A percentile compares a stretch with the other conserved stretches of the same genome.
phyloP scores from a whole-genome alignment of 345 rosid species.

The Citrus hindsii region DNA sequence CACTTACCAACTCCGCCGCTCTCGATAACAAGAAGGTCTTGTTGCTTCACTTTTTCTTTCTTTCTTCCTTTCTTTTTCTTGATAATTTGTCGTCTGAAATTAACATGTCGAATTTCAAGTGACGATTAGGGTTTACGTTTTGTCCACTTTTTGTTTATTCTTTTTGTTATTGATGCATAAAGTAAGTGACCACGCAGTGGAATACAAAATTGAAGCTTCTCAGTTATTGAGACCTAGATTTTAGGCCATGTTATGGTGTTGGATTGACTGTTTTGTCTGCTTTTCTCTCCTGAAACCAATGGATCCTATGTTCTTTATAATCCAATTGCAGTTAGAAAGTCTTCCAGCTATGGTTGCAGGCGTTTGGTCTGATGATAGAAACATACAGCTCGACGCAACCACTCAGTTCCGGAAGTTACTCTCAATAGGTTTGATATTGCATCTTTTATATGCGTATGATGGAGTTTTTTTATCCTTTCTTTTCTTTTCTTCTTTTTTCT shows the following conservation, averaged over 20 bases:
- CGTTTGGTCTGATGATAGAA: conserved; percentile 61
- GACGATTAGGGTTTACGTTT: conserved; percentile 10
- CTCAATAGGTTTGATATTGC: conserved; percentile 47
- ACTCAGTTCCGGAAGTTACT: conserved; percentile 68
- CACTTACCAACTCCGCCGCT: conserved; percentile 28
- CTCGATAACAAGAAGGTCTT: conserved; percentile 42
- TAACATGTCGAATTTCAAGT: conserved; percentile 8
- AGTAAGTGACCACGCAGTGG: background rate
- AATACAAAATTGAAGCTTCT: background rate
- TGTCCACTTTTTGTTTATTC: background rate
- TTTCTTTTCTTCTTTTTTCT: background rate
- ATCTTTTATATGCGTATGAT: background rate
- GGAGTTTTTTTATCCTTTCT: background rate
- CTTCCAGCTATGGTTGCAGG: conserved; percentile 59
- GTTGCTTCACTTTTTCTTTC: background rate
- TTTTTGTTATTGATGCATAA: background rate
- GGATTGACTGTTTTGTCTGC: background rate
- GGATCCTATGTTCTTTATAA: background rate
- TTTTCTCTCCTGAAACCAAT: background rate
- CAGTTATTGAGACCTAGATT: background rate
- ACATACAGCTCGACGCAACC: conserved; percentile 59
- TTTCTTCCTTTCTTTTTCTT: background rate
- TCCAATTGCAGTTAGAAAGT: conserved; percentile 49
- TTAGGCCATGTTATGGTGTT: background rate
- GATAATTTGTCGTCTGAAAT: background rate